Evolutionary conservation across 2,329 filamentous ascomycete genomes (phyloP), one percentile per base, ranked within the genome.

Genomic region (Aspergillus brasiliensis): DNA sequence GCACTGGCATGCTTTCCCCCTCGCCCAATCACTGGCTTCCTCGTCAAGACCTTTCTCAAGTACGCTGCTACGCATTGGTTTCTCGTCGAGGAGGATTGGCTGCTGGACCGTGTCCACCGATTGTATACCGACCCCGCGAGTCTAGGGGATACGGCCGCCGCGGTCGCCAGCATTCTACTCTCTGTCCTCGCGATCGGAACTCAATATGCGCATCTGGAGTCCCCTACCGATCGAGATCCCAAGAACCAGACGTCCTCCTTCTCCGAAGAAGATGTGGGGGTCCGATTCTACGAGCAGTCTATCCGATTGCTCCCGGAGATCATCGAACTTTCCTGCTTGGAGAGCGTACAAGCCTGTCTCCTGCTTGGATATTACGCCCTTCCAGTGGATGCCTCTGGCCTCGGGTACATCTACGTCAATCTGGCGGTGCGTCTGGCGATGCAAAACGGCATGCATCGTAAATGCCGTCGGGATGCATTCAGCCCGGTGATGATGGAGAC

Each of bases 381-480:
- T 2, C 82, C 83, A 0, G 71, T 84, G 0, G 82, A 84, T 65
- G 77, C 82, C 0, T 81, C 80, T 0, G 82, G 82, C 0, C 63
- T 84, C 27, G 78, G 80, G 0, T 84, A 82, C 61, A 81, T 81
- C 4, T 84, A 84, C 56, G 67, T 84, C 8, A 81, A 80, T 15
- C 69, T 84, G 4, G 79, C 81, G 0, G 73, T 83, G 51, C 82
- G 82, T 47, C 72, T 84, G 34, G 82, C 79, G 2, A 82, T 84
- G 38, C 81, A 83, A 59, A 84, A 84, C 62, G 83, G 82, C 3
- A 82, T 84, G 82, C 82, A 84, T 61, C 74, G 82, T 31, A 80
- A 73, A 54, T 81, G 78, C 61, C 70, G 73, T 0, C 76, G 75
- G 8, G 73, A 74, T n/a, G 76, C 73, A 0, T 74, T 81, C 28